Base-by-base conservation (phyloP, 73 alveolate species). In the Tetrahymena borealis region DNA sequence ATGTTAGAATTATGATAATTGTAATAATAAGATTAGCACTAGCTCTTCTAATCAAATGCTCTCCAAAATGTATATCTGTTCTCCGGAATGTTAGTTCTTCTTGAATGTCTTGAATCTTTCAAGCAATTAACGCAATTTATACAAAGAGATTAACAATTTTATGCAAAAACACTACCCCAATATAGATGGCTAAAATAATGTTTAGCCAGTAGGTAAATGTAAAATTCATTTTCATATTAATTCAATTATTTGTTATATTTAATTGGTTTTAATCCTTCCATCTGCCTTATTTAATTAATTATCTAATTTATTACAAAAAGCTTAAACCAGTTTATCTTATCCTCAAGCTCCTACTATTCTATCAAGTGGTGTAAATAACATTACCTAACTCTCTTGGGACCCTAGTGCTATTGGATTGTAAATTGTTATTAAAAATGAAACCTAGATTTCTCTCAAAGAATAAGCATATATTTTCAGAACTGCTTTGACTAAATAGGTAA, bases 391-490 rank as follows among this genome's bases (percentile, higher is more conserved):
- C n/a, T 24, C 85, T 2, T 60, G 85, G 85, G 85, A 60, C 28
- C 85, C 85, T 6, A 60, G 28, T 10, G 3, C 15, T 13, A 60
- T 60, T 0, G 85, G 85, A 20, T 60, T 35, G n/a, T 60, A 60
- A 93, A 90, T 60, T 11, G 40, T 78, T 28, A 32, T 38, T 32
- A 39, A 79, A 32, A 85, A 96, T 91, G 94, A 96, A 24, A 96
- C 94, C 91, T 85, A 93, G 20, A 78, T 97, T 20, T 94, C 90
- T 90, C 94, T 97, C 15, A 91, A 96, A 60, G 99, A 97, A 91
- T 96, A 96, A 79, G 97, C 95, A 92, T 97, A 96, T 93, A 96
- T 96, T 39, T 97, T 97, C 94, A 94, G 98, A 91, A 94, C 98
- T n/a, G 97, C 94, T 0, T 94, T 94, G 3, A 95, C 98, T 28